Percentiles rank a stretch among this genome's conserved stretches.
phyloP scores from a whole-genome alignment of 2,329 filamentous ascomycete genomes.

The Neonectria sp. region DNA sequence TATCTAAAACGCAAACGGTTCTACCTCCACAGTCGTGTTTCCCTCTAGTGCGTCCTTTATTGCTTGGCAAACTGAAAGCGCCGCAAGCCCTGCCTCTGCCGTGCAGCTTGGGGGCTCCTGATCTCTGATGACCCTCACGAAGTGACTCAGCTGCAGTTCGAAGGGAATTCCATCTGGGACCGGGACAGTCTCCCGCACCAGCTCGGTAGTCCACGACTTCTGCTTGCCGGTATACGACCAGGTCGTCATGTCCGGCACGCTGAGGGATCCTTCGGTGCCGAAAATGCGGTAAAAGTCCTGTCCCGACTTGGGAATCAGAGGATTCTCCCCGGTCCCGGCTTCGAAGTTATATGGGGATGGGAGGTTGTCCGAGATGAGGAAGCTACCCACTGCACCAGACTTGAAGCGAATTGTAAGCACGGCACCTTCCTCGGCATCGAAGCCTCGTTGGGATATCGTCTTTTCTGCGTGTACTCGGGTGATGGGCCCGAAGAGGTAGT shows the following conservation, averaged over 20 bases:
- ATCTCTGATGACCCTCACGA: constrained; percentile 63
- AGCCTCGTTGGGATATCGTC: constrained; percentile 58
- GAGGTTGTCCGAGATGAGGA: constrained; percentile 67
- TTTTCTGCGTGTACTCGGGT: constrained; percentile 65
- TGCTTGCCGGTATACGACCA: constrained; percentile 60
- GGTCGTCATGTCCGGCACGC: constrained; percentile 67
- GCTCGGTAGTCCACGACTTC: constrained; percentile 59
- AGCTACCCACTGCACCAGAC: constrained; percentile 69
- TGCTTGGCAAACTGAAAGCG: constrained; percentile 67
- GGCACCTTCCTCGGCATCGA: constrained; percentile 69
- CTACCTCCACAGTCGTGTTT: constrained; percentile 44
- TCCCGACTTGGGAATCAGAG: constrained; percentile 60
- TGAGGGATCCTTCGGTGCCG: constrained; percentile 65
- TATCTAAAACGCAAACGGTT: constrained; percentile 26
- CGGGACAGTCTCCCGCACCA: constrained; percentile 50
- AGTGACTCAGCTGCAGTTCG: constrained; percentile 66
- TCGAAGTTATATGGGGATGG: constrained; percentile 70
- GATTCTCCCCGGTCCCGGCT: constrained; percentile 71
- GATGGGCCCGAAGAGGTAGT: constrained; percentile 70
- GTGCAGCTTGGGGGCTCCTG: constrained; percentile 62
- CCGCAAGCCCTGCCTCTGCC: constrained; percentile 64
- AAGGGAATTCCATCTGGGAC: constrained; percentile 58
- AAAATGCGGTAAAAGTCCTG: constrained; percentile 69
- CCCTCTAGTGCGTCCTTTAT: constrained; percentile 61
- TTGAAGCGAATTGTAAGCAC: constrained; percentile 68